Base-by-base conservation (phyloP, 1,284 basidiomycete genomes). In the Naganishia albida region DNA sequence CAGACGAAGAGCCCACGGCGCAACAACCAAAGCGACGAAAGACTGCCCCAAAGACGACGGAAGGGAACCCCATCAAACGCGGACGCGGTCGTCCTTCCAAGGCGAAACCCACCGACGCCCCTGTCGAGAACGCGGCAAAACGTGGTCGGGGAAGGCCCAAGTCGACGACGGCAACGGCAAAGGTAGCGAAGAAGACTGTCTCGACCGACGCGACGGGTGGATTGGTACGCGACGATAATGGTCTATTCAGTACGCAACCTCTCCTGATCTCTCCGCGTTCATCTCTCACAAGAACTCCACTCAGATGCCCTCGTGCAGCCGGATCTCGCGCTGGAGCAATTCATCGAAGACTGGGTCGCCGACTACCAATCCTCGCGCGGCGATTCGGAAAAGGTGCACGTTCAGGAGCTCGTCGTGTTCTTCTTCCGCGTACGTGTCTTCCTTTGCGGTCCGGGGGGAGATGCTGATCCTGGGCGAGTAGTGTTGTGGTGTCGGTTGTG, bases 271-370 rank as follows among this genome's bases (percentile, higher is more conserved):
- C 38, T 1, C 7, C 1, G 15, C 7, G 7, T 28, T 30, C 39
- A 18, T 34, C 16, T 30, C 54, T 50, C 72, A 50, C 18, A 7
- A 34, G 6, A 10, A 10, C 40, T n/a, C n/a, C 20, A 26, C 7
- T 25, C 39, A 79, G 77, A 77, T 59, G 79, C 78, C 6, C 63
- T 80, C 1, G 68, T 77, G 10, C 71, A 72, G 16, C 70, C 77
- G 10, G 74, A 79, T 51, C 74, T 76, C 51, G 78, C 77, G 3
- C 70, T 80, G 16, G 70, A 74, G 34, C 75, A 74, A 1, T 68
- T 79, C 12, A 69, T 79, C 39, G 79, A 80, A 54, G 76, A 78
- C 42, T 80, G 78, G 78, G 73, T 79, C 1, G 74, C 79, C 60
- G 71, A 70, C 8, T 80, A 76, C 55, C 76, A 76, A 50, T 49